Conservation (phyloP, 129 eudicot genomes). For the Kitagawia praeruptora region DNA sequence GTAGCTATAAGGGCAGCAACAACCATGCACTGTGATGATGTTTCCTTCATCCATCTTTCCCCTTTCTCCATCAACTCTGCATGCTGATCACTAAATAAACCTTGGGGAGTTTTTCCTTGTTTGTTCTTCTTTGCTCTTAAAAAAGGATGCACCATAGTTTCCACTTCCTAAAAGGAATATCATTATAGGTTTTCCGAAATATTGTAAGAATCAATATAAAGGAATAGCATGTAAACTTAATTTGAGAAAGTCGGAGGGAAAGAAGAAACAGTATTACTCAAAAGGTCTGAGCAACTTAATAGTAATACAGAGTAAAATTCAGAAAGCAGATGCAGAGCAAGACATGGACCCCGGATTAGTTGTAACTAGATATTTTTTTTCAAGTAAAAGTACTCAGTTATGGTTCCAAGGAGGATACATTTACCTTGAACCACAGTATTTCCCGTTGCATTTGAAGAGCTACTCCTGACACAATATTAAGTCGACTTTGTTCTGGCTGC, state of each 20-base stretch:
- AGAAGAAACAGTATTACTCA: too few relatives aligned
- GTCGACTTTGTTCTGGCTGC: not conserved
- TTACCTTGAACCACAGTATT: conserved; percentile 21
- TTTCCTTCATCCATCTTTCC: conserved; percentile 25
- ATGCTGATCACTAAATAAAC: conserved; percentile 17
- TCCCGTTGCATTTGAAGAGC: conserved; percentile 26
- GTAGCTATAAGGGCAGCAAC: too few relatives aligned
- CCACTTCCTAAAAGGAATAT: conserved; percentile 10
- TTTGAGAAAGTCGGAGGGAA: too few relatives aligned
- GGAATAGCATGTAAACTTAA: not conserved
- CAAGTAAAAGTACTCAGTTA: too few relatives aligned
- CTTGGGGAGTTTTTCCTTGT: conserved; percentile 5
- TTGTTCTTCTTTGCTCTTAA: conserved; percentile 1
- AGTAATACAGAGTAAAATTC: too few relatives aligned
- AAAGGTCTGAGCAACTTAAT: too few relatives aligned
- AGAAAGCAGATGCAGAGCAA: too few relatives aligned
- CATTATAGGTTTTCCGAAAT: too few relatives aligned
- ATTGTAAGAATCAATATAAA: too few relatives aligned
- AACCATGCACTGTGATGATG: not conserved
- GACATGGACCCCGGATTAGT: too few relatives aligned
- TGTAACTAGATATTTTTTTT: too few relatives aligned
- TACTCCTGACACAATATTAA: conserved; percentile 17
- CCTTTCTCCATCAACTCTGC: conserved; percentile 10
- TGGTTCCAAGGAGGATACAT: too few relatives aligned
- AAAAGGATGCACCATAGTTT: conserved; percentile 9